These are phyloP conservation scores for Aspergillus conjunctus DNA, from an alignment of 495 filamentous ascomycete genomes.

Conservation along the genomic window DNA sequence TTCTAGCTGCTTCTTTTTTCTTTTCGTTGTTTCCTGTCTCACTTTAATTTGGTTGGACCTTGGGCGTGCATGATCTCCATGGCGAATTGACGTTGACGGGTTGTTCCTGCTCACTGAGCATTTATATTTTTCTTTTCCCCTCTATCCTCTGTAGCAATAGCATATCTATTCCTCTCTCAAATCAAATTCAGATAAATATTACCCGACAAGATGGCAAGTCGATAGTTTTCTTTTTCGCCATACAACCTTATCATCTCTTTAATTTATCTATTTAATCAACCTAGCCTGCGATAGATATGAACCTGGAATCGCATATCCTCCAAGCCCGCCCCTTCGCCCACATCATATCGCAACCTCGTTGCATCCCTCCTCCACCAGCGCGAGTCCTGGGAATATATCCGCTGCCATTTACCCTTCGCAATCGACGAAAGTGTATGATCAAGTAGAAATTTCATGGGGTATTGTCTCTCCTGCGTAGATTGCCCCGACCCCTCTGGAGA, in stretches of 20 bases:
- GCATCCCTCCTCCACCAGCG: slow-evolving; percentile 78
- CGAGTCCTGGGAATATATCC: slow-evolving; percentile 70
- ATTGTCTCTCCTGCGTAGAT: slow-evolving; percentile 60
- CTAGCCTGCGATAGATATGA: slow-evolving; percentile 66
- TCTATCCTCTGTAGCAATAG: slow-evolving; percentile 48
- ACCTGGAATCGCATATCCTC: slow-evolving; percentile 96
- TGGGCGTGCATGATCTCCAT: slow-evolving; percentile 36
- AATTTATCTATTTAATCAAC: not conserved
- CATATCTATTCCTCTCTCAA: slow-evolving; percentile 34
- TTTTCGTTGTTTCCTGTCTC: slow-evolving; percentile 13
- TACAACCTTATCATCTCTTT: no score
- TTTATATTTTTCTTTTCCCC: slow-evolving; percentile 13
- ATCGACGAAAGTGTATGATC: slow-evolving; percentile 73
- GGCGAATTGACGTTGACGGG: slow-evolving; percentile 37
- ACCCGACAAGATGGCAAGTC: not conserved
- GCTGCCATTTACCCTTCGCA: slow-evolving; percentile 64
- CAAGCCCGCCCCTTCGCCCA: slow-evolving; percentile 59
- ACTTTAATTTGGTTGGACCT: slow-evolving; percentile 26
- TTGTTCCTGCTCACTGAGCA: slow-evolving; percentile 22
- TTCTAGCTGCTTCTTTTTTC: slow-evolving; percentile 20
- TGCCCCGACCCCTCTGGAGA: slow-evolving; percentile 11
- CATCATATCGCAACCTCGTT: slow-evolving; percentile 71
- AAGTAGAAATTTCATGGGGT: slow-evolving; percentile 92
- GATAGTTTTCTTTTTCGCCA: no score
- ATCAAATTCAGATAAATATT: not conserved